Percentiles rank a stretch among this genome's conserved stretches.
Conservation (phyloP, 768 basidiomycete genomes). For the Lactarius indigo region DNA sequence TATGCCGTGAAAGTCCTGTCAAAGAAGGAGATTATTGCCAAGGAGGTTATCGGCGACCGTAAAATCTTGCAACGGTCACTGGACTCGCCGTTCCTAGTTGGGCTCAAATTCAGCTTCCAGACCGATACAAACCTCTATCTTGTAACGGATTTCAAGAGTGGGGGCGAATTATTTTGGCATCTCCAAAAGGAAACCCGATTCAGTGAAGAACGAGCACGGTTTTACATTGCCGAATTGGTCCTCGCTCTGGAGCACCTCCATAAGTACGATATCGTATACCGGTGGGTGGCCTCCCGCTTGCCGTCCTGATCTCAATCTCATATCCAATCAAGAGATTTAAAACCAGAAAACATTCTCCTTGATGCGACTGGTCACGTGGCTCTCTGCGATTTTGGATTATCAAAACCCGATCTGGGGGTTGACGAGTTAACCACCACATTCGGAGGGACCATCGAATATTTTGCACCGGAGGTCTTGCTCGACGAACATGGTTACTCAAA, state of each 20-base stretch:
- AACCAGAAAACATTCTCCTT: conserved; percentile 97
- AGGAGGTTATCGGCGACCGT: conserved; percentile 98
- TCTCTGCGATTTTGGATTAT: conserved; percentile 96
- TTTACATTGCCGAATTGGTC: conserved; percentile 95
- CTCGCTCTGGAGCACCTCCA: conserved; percentile 95
- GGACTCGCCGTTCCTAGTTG: conserved; percentile 95
- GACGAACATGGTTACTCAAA: conserved; percentile 99
- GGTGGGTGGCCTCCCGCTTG: conserved; percentile 49
- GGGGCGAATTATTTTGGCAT: conserved; percentile 98
- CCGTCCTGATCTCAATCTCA: not conserved
- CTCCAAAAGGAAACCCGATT: conserved; percentile 94
- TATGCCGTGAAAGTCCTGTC: conserved; percentile 99
- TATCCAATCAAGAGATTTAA: conserved; percentile 67
- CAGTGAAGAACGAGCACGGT: conserved; percentile 86
- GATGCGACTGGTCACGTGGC: conserved; percentile 99
- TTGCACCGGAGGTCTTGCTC: conserved; percentile 95
- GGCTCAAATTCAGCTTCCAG: conserved; percentile 97
- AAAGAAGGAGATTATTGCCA: conserved; percentile 98
- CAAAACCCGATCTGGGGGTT: conserved; percentile 89
- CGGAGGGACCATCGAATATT: conserved; percentile 97
- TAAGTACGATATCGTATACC: conserved; percentile 94
- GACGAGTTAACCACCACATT: conserved; percentile 99
- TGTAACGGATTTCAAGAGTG: conserved; percentile 98
- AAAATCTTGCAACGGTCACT: conserved; percentile 94
- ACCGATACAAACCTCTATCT: conserved; percentile 93